A percentile compares a stretch with the other conserved stretches of the same genome.
phyloP scores from a whole-genome alignment of 2,329 filamentous ascomycete genomes.

The Alternaria triticina region DNA sequence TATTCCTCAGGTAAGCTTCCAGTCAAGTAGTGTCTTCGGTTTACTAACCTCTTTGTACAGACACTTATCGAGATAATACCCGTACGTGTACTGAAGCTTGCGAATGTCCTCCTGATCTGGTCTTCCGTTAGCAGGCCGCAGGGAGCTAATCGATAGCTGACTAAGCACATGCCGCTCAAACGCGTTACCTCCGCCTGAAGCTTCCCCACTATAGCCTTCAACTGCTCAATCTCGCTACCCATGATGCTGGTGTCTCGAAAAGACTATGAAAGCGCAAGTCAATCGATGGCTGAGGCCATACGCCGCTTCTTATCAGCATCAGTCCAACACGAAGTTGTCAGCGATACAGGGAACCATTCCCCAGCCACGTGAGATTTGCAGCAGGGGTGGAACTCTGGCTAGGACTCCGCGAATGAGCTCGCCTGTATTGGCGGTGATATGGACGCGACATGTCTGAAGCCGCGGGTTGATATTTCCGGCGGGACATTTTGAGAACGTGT shows the following conservation, averaged over 20 bases:
- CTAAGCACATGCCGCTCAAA: constrained; percentile 31
- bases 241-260: constrained; percentile 15
- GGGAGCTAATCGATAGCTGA: background rate
- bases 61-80: constrained; percentile 66
- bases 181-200: constrained; percentile 38
- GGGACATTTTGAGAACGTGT: constrained; percentile 4
- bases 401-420: constrained; percentile 15
- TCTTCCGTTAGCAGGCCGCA: constrained; percentile 13
- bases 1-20: constrained; percentile 8
- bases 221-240: constrained; percentile 38
- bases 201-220: constrained; percentile 34
- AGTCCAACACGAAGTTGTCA: background rate
- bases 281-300: background rate
- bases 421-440: constrained; percentile 23
- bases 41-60: constrained; percentile 59
- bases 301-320: constrained; percentile 21
- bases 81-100: constrained; percentile 64
- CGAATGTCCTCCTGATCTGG: constrained; percentile 62
- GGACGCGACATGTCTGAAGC: constrained; percentile 7
- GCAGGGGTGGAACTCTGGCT: constrained; percentile 13
- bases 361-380: constrained; percentile 10
- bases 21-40: no score
- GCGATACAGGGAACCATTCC: constrained; percentile 9
- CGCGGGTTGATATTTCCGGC: constrained; percentile 36
- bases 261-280: no score